These are phyloP conservation scores for Ceratocystis albifundus DNA, from an alignment of 2,329 filamentous ascomycete genomes.

Conservation along the genomic window DNA sequence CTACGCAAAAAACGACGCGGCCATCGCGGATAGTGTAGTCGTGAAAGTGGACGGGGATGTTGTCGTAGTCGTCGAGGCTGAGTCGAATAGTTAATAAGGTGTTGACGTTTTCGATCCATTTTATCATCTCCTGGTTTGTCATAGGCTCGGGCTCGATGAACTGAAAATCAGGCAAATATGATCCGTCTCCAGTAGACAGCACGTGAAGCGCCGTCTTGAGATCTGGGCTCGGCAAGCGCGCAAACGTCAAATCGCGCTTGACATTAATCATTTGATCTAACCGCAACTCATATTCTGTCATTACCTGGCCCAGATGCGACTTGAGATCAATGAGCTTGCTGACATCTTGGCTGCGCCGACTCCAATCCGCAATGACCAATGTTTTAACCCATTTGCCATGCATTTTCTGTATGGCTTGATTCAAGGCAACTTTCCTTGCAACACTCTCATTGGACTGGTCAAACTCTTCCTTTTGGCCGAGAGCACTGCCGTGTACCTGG, in stretches of 20 bases:
- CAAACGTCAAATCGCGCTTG: conserved; percentile 59
- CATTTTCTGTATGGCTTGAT: conserved; percentile 67
- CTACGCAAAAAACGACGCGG: conserved; percentile 77
- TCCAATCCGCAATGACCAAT: conserved; percentile 84
- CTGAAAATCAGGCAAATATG: conserved; percentile 68
- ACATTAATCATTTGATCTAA: conserved; percentile 56
- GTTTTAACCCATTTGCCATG: conserved; percentile 88
- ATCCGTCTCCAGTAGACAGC: conserved; percentile 63
- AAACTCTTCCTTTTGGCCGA: conserved; percentile 24
- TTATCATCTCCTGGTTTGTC: conserved; percentile 58
- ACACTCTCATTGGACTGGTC: conserved; percentile 55
- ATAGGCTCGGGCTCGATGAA: conserved; percentile 67
- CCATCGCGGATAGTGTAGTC: conserved; percentile 71
- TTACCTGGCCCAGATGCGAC: conserved; percentile 55
- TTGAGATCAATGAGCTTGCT: conserved; percentile 82
- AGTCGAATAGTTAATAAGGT: conserved; percentile 70
- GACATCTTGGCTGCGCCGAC: conserved; percentile 63
- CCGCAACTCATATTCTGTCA: conserved; percentile 47
- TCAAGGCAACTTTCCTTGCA: conserved; percentile 60
- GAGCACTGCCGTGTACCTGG: conserved; percentile 30
- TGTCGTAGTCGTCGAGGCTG: conserved; percentile 72
- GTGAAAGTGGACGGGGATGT: conserved; percentile 60
- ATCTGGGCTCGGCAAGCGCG: conserved; percentile 79
- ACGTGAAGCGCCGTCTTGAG: conserved; percentile 79
- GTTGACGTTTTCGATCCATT: conserved; percentile 69